Evolutionary conservation across 2,329 filamentous ascomycete species (phyloP).

Genomic region (Fusarium lateritium): DNA sequence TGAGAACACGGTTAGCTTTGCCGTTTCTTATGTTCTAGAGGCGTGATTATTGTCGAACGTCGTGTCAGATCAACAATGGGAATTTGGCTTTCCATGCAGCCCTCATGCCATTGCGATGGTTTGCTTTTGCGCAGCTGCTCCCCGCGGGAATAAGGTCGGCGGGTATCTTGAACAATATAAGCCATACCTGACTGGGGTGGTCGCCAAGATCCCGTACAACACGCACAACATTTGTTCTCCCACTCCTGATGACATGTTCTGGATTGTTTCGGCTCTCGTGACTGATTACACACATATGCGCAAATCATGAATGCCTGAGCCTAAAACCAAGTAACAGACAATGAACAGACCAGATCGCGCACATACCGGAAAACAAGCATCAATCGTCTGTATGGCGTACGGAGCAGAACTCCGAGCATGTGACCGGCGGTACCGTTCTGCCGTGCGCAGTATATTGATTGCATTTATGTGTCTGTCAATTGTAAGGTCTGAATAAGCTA

Average conservation of each 20-base stretch:
- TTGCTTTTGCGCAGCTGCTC: not conserved
- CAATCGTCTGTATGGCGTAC: not conserved
- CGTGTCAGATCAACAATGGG: constrained; percentile 25
- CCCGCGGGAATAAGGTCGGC: constrained; percentile 15
- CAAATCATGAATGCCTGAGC: not conserved
- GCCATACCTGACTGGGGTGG: not conserved
- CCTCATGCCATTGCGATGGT: constrained; percentile 3
- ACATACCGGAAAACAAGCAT: not conserved
- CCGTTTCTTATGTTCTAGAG: constrained; percentile 9
- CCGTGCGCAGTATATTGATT: not conserved
- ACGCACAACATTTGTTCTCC: constrained; percentile 5
- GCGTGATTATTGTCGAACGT: constrained; percentile 1
- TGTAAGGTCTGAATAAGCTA: constrained; percentile 24
- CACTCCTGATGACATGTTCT: not conserved
- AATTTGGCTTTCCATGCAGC: constrained; percentile 10
- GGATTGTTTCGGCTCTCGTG: constrained; percentile 11
- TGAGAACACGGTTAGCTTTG: constrained; percentile 19
- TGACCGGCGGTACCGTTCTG: constrained; percentile 9
- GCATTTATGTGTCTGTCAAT: not conserved
- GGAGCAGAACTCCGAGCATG: constrained; percentile 11
- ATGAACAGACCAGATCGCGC: not conserved
- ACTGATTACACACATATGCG: not conserved
- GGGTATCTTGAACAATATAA: not conserved
- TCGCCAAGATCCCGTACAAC: constrained; percentile 13
- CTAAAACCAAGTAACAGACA: not conserved